A percentile compares a stretch with the other conserved stretches of the same genome.
These are phyloP conservation scores for Trematosphaeria pertusa DNA, from an alignment of 2,329 filamentous ascomycete species.

Conservation along the genomic window DNA sequence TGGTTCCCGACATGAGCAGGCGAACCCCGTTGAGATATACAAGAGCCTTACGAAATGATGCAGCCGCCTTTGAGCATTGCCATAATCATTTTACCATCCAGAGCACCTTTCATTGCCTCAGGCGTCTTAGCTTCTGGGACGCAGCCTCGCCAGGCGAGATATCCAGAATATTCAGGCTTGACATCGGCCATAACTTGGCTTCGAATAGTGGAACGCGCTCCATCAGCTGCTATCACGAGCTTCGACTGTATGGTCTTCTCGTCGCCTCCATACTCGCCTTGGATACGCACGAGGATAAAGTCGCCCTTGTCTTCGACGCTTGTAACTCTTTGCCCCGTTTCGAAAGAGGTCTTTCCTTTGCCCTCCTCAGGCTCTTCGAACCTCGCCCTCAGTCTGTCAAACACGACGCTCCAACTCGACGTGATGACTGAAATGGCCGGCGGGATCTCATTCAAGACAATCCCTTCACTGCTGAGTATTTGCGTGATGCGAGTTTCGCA, in stretches of 20 bases:
- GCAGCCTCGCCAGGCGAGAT: constrained; percentile 26
- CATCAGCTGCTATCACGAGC: constrained; percentile 28
- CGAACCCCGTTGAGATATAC: too few relatives aligned
- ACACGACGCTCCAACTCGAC: constrained; percentile 24
- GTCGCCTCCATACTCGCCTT: constrained; percentile 1
- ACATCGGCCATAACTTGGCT: constrained; percentile 15
- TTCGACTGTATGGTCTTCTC: constrained; percentile 7
- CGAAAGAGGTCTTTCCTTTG: constrained; percentile 3
- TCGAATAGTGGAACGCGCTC: constrained; percentile 20
- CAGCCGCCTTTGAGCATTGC: constrained; percentile 12
- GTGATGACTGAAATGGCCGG: constrained; percentile 12
- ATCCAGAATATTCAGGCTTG: constrained; percentile 23
- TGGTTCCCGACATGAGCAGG: background rate
- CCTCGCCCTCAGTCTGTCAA: constrained; percentile 12
- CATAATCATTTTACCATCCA: constrained; percentile 15
- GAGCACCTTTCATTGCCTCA: constrained; percentile 9
- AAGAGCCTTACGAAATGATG: constrained; percentile 15
- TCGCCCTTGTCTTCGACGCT: constrained; percentile 11
- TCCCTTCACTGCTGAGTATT: constrained; percentile 18
- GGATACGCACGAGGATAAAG: constrained; percentile 6
- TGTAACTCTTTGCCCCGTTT: constrained; percentile 9
- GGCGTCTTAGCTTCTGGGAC: constrained; percentile 15
- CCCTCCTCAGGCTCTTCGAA: constrained; percentile 11
- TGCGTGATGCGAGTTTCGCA: constrained; percentile 16
- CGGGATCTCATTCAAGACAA: constrained; percentile 8